Conservation (phyloP, 139 green algal genomes). For the Ettlia oleoabundans region DNA sequence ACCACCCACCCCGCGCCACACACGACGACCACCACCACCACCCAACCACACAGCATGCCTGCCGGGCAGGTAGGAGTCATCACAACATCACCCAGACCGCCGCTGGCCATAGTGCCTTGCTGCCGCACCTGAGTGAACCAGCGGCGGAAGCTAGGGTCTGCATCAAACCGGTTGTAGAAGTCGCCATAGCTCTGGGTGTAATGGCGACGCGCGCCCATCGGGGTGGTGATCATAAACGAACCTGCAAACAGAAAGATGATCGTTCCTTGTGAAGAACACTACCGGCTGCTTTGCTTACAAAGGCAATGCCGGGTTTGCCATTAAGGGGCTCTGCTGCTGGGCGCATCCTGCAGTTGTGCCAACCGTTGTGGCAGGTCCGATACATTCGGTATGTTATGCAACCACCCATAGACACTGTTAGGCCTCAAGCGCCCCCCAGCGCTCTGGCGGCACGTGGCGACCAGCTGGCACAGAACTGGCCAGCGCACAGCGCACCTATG, state of each 20-base stretch:
- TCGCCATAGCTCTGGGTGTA: constrained; percentile 69
- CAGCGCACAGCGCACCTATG: constrained; percentile 35
- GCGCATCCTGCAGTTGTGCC: too few species aligned
- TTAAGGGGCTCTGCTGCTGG: too few species aligned
- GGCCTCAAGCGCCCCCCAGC: neutral
- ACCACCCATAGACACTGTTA: neutral
- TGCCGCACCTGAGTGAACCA: constrained; percentile 52
- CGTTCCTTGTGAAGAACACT: neutral
- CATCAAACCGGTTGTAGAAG: constrained; percentile 50
- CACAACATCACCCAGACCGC: too few species aligned
- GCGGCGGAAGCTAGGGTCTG: constrained; percentile 48
- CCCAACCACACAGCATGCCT: too few species aligned
- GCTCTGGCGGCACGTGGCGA: neutral
- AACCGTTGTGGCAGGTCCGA: too few species aligned
- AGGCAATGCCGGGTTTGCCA: neutral
- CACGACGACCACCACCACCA: too few species aligned
- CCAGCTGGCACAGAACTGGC: neutral
- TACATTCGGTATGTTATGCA: too few species aligned
- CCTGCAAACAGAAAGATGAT: constrained; percentile 33
- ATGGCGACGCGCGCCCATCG: constrained; percentile 56
- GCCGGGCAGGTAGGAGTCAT: too few species aligned
- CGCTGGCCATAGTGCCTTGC: too few species aligned
- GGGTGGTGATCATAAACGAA: constrained; percentile 68
- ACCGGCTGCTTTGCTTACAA: neutral
- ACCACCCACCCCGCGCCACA: too few species aligned